phyloP scores from a whole-genome alignment of 345 rosid species.

The Aquilaria malaccensis region DNA sequence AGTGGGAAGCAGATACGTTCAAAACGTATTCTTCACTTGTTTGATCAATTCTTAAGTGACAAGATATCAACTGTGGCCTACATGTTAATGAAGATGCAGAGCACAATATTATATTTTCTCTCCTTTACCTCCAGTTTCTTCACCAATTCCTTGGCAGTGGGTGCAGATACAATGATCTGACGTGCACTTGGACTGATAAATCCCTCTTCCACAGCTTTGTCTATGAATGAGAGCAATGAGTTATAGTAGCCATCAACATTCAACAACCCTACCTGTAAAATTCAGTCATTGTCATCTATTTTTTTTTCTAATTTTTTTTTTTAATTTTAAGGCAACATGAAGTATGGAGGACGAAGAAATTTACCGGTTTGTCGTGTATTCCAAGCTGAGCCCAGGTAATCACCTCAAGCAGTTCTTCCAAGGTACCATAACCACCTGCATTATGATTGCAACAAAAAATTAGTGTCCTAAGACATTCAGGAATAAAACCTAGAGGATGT shows the following conservation, averaged over 20 bases:
- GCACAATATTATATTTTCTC: not conserved
- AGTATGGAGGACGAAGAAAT: not conserved
- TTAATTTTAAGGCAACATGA: not conserved
- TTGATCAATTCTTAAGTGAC: not conserved
- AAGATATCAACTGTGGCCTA: not conserved
- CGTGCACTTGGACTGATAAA: slow-evolving; percentile 81
- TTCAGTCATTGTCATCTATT: slow-evolving; percentile 2
- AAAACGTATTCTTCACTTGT: too few species aligned
- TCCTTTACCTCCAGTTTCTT: slow-evolving; percentile 73
- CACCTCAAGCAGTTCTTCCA: slow-evolving; percentile 96
- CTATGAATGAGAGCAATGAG: slow-evolving; percentile 87
- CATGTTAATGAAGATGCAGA: not conserved
- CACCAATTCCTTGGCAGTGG: slow-evolving; percentile 79
- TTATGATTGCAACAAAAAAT: not conserved
- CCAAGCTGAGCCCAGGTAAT: slow-evolving; percentile 99
- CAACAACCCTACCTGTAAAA: slow-evolving; percentile 83
- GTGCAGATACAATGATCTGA: slow-evolving; percentile 82
- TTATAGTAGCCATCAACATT: slow-evolving; percentile 99
- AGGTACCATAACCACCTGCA: slow-evolving; percentile 96
- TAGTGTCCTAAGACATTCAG: too few species aligned
- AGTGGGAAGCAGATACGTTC: not conserved
- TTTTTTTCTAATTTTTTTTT: not conserved
- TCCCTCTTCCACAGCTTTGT: slow-evolving; percentile 98
- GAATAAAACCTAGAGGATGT: too few species aligned
- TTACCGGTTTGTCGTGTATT: slow-evolving; percentile 93